Evolutionary conservation across 257 asterid species (phyloP).

Genomic region (Parsonsia alboflavescens): DNA sequence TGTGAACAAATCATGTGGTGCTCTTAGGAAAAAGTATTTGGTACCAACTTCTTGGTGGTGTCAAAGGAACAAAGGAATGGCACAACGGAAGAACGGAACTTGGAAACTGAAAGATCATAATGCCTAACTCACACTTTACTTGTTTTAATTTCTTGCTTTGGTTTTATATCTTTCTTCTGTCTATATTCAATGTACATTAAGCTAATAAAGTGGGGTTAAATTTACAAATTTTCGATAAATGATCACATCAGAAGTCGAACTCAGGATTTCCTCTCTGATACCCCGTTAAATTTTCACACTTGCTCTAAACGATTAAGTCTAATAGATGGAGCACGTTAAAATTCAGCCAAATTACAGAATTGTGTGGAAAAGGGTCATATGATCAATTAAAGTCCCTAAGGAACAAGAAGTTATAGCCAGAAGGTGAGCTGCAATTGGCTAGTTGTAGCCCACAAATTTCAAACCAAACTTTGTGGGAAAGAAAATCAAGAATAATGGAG

Average conservation of each 20-base stretch:
- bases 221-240: too few species aligned
- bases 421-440: background rate
- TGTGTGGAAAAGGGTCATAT: too few species aligned
- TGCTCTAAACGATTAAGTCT: too few species aligned
- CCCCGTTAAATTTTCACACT: too few species aligned
- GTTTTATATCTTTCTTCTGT: too few species aligned
- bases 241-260: too few species aligned
- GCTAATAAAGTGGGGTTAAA: too few species aligned
- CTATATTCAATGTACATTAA: too few species aligned
- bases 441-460: constrained; percentile 4
- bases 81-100: constrained; percentile 23
- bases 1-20: constrained; percentile 31
- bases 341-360: too few species aligned
- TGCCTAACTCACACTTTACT: background rate
- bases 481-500: background rate
- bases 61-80: constrained; percentile 18
- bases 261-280: too few species aligned
- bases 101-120: constrained; percentile 23
- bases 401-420: background rate
- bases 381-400: constrained; percentile 19
- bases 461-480: background rate
- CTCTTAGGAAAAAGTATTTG: constrained; percentile 28
- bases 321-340: too few species aligned
- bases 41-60: constrained; percentile 39
- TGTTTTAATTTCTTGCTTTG: too few species aligned